phyloP scores from a whole-genome alignment of 257 asterid species.

The Solanum ahanhuiri region DNA sequence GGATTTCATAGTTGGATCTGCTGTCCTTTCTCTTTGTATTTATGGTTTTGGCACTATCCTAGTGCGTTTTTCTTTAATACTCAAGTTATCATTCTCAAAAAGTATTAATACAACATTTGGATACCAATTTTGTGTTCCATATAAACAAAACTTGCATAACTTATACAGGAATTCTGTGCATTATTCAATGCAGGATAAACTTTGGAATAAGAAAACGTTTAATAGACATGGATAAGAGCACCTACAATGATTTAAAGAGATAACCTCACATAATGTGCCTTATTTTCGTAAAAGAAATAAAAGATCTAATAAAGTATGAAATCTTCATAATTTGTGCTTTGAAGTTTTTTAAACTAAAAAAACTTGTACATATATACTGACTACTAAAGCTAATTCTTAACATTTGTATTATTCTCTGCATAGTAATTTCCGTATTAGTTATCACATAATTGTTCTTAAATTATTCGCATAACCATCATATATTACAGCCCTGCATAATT shows the following conservation, averaged over 20 bases:
- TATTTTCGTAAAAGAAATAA: too few species aligned
- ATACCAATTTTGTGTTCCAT: neutral
- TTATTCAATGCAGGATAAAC: neutral
- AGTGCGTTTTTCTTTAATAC: neutral
- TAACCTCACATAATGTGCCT: neutral
- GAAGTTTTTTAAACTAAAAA: neutral
- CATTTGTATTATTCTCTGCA: neutral
- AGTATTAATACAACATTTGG: neutral
- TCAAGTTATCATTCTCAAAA: neutral
- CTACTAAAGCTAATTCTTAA: neutral
- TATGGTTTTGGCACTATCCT: neutral
- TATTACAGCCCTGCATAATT: neutral
- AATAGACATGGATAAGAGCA: neutral
- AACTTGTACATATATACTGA: neutral
- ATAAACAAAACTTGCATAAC: neutral
- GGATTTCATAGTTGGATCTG: neutral
- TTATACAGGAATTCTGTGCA: neutral
- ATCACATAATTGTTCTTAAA: neutral
- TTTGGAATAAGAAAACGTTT: neutral
- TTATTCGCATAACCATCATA: neutral
- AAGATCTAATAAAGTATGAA: neutral
- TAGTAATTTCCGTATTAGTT: neutral
- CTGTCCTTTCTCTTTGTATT: neutral
- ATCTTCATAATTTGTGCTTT: neutral
- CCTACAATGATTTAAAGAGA: neutral